Evolutionary conservation across 2,329 filamentous ascomycete genomes (phyloP).

Genomic region (Pyricularia pennisetigena): DNA sequence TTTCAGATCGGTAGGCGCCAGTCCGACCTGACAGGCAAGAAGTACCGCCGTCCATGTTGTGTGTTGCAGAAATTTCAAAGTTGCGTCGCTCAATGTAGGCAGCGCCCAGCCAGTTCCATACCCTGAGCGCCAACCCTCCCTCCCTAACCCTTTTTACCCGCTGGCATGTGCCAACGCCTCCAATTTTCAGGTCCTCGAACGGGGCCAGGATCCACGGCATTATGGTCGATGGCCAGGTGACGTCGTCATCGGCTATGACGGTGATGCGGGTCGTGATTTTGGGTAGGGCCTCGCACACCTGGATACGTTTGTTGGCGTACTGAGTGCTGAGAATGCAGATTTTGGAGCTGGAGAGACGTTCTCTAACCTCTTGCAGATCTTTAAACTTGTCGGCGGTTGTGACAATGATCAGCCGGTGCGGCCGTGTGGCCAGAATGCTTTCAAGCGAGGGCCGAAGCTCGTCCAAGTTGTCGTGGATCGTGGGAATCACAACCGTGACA

Average conservation of each 20-base stretch:
- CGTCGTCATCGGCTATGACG: constrained; percentile 91
- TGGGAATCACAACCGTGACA: constrained; percentile 90
- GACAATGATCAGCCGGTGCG: constrained; percentile 69
- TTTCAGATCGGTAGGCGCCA: constrained; percentile 82
- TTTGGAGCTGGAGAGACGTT: neutral
- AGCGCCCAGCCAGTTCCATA: constrained; percentile 85
- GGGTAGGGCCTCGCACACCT: constrained; percentile 85
- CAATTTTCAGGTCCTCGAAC: constrained; percentile 75
- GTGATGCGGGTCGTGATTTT: constrained; percentile 76
- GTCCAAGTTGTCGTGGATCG: constrained; percentile 78
- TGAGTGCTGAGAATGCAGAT: constrained; percentile 67
- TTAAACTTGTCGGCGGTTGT: constrained; percentile 74
- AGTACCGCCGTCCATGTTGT: constrained; percentile 90
- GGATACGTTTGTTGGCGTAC: constrained; percentile 90
- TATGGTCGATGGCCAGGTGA: constrained; percentile 79
- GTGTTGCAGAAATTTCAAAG: constrained; percentile 93
- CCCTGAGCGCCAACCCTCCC: constrained; percentile 46
- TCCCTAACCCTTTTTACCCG: constrained; percentile 62
- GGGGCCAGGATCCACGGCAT: constrained; percentile 89
- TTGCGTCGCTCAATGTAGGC: constrained; percentile 90
- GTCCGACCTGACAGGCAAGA: constrained; percentile 94
- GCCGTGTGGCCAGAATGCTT: constrained; percentile 62
- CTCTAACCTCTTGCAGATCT: constrained; percentile 33
- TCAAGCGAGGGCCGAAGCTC: constrained; percentile 74
- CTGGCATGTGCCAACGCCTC: constrained; percentile 89